These are phyloP conservation scores for Pseudogymnoascus sp. DNA, from an alignment of 2,329 filamentous ascomycete genomes.

Conservation along the genomic window DNA sequence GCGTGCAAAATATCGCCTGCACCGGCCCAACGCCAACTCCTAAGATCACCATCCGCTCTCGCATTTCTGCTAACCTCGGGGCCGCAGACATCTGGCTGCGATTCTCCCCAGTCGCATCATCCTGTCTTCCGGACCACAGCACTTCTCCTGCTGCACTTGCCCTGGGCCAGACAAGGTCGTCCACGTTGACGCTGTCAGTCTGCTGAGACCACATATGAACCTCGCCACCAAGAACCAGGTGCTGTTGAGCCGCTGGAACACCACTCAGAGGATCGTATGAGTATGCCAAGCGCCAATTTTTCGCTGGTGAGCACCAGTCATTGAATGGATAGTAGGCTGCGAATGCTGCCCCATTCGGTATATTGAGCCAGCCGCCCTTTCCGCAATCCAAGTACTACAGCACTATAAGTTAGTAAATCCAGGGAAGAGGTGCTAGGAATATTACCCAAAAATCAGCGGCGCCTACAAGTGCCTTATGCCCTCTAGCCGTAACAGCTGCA, in stretches of 20 bases:
- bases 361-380: constrained; percentile 67
- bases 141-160: constrained; percentile 68
- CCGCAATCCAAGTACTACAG: constrained; percentile 74
- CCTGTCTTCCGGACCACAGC: constrained; percentile 67
- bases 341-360: constrained; percentile 46
- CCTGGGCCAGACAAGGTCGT: constrained; percentile 71
- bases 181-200: constrained; percentile 69
- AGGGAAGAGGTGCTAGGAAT: constrained; percentile 27
- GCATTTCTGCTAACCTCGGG: constrained; percentile 64
- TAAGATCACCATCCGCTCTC: constrained; percentile 64
- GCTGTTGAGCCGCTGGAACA: constrained; percentile 30
- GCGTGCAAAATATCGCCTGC: constrained; percentile 66
- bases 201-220: constrained; percentile 74
- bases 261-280: constrained; percentile 57
- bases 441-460: constrained; percentile 68
- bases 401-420: constrained; percentile 15
- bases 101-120: constrained; percentile 54
- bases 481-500: constrained; percentile 49
- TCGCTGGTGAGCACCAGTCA: constrained; percentile 74
- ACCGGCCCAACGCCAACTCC: constrained; percentile 60
- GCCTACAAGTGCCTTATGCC: constrained; percentile 65
- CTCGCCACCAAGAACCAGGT: constrained; percentile 72
- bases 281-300: constrained; percentile 79
- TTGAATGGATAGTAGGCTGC: constrained; percentile 57
- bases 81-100: constrained; percentile 62